Evolutionary conservation across 1,139 yeast species (phyloP).

Genomic region (Yamadazyma sp.): DNA sequence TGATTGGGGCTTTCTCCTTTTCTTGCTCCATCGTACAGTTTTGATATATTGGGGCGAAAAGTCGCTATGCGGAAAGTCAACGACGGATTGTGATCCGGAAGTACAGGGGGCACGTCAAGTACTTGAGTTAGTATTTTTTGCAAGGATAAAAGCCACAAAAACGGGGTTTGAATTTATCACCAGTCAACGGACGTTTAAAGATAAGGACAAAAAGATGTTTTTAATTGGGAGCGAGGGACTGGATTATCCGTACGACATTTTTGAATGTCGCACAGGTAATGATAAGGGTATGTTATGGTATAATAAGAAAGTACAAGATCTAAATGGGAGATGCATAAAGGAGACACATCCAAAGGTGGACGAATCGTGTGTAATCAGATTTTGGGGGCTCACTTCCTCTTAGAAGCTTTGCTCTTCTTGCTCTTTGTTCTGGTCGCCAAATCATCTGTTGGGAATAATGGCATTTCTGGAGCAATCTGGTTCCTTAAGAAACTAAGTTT

Average conservation of each 20-base stretch:
- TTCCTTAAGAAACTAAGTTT: conserved; percentile 31
- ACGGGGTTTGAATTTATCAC: background rate
- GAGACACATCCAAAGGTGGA: too few species aligned
- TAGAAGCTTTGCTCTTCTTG: background rate
- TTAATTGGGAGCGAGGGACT: conserved; percentile 5
- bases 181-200: conserved; percentile 3
- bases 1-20: conserved; percentile 14
- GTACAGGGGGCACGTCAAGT: too few species aligned
- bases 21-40: conserved; percentile 6
- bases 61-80: too few species aligned
- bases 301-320: too few species aligned
- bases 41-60: background rate
- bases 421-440: background rate
- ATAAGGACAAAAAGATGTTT: conserved; percentile 3
- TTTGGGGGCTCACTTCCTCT: too few species aligned
- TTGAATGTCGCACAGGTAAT: background rate
- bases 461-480: conserved; percentile 19
- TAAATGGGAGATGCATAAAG: too few species aligned
- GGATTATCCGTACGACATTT: conserved; percentile 1
- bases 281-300: too few species aligned
- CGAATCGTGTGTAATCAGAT: too few species aligned
- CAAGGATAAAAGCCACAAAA: background rate
- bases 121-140: background rate
- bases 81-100: too few species aligned
- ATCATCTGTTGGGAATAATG: conserved; percentile 26